Conservation (phyloP, 2,329 filamentous ascomycete species). For the Albophoma yamanashiensis region DNA sequence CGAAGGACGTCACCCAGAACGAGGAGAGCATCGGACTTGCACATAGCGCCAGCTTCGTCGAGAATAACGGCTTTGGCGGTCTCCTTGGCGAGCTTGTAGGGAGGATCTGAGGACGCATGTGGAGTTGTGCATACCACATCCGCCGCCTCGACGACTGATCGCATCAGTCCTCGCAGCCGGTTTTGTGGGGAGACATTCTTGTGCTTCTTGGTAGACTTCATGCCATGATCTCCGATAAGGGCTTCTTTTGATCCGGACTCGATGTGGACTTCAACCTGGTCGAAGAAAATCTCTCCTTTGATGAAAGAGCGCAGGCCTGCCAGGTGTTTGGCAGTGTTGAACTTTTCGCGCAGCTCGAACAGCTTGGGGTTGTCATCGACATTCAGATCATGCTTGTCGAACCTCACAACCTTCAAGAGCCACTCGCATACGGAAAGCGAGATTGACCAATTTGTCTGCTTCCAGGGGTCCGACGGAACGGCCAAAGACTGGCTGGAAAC, state of each 20-base stretch:
- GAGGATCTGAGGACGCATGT: neutral
- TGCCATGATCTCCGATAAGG: too few species aligned
- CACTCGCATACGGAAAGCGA: neutral
- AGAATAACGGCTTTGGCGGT: neutral
- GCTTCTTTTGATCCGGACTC: too few species aligned
- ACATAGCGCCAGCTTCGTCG: neutral
- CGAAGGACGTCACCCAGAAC: neutral
- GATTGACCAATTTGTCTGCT: neutral
- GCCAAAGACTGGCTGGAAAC: neutral
- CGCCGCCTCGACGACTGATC: neutral
- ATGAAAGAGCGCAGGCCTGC: neutral
- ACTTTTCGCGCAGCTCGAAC: neutral
- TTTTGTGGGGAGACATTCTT: neutral
- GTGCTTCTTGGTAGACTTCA: neutral
- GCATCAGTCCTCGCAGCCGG: neutral
- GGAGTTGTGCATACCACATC: neutral
- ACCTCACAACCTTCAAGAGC: neutral
- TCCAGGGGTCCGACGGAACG: neutral
- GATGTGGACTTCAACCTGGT: too few species aligned
- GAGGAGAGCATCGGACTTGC: neutral
- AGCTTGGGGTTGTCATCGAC: neutral
- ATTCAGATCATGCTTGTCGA: neutral
- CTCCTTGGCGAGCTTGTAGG: neutral
- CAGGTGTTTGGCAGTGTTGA: neutral
- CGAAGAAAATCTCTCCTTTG: neutral